phyloP scores from a whole-genome alignment of 225 moss, liverwort and hornwort species.

The Bryum argenteum region DNA sequence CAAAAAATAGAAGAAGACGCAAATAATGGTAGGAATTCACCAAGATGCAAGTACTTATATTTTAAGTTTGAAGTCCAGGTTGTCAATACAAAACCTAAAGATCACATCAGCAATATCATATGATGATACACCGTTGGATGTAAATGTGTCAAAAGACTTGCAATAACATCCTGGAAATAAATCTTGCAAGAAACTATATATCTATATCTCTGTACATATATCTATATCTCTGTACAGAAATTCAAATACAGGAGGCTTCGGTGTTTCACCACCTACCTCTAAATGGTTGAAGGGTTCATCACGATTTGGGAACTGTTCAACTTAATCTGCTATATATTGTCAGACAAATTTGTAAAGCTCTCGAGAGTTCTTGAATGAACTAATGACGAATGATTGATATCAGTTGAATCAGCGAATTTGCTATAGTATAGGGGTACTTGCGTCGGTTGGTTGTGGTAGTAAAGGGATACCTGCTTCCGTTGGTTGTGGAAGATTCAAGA shows the following conservation, averaged over 20 bases:
- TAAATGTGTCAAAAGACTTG: too few species aligned
- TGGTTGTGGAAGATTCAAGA: slow-evolving; percentile 25
- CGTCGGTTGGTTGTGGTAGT: slow-evolving; percentile 23
- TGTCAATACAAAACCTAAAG: too few species aligned
- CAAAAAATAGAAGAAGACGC: too few species aligned
- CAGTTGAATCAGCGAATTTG: slow-evolving; percentile 33
- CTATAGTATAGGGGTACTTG: slow-evolving; percentile 1
- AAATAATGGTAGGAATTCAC: too few species aligned
- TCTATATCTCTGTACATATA: background rate
- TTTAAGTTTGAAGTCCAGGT: too few species aligned
- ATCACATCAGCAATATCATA: too few species aligned
- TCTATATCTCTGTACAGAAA: slow-evolving; percentile 10
- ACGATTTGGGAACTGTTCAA: background rate
- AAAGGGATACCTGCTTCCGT: slow-evolving; percentile 23
- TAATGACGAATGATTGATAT: slow-evolving; percentile 28
- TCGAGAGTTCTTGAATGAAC: slow-evolving; percentile 27
- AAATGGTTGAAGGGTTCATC: slow-evolving; percentile 1
- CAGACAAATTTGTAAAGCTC: slow-evolving; percentile 21
- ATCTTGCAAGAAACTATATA: too few species aligned
- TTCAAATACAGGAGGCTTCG: background rate
- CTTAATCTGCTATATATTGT: slow-evolving; percentile 8
- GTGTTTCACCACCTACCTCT: slow-evolving; percentile 16
- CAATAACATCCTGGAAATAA: too few species aligned
- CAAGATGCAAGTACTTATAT: too few species aligned
- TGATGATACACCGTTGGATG: too few species aligned